Conservation (phyloP, 257 asterid genomes). For the Rauvolfia tetraphylla region DNA sequence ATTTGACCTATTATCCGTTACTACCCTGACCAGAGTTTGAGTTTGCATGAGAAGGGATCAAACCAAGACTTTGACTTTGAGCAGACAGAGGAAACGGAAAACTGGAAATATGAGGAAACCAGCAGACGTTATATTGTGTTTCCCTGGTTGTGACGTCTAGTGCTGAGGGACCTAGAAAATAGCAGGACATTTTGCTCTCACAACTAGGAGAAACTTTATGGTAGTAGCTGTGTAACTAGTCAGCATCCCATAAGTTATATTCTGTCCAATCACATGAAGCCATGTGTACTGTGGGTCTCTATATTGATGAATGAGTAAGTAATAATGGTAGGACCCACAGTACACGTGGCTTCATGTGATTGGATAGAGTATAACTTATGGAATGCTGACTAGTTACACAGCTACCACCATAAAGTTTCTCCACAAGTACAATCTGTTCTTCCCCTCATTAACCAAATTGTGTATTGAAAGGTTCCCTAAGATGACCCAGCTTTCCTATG, state of each 20-base stretch:
- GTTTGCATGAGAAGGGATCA: not conserved
- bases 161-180: not conserved
- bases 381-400: too few relatives aligned
- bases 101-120: not conserved
- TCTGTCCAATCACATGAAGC: too few relatives aligned
- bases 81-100: too few relatives aligned
- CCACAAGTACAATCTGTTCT: not conserved
- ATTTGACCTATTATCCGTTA: not conserved
- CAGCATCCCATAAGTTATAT: too few relatives aligned
- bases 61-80: not conserved
- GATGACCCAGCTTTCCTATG: not conserved
- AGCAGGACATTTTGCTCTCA: not conserved
- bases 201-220: too few relatives aligned
- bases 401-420: too few relatives aligned
- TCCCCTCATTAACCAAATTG: conserved; percentile 11
- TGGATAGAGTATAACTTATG: too few relatives aligned
- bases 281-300: too few relatives aligned
- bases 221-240: too few relatives aligned
- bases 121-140: not conserved
- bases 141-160: conserved; percentile 3
- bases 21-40: not conserved
- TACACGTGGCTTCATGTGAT: too few relatives aligned
- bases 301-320: too few relatives aligned
- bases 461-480: not conserved
- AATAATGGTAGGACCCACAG: too few relatives aligned